Evolutionary conservation across 2,329 filamentous ascomycete genomes (phyloP), one percentile per base, ranked within the genome.

Genomic region (Pseudocercospora ulei): DNA sequence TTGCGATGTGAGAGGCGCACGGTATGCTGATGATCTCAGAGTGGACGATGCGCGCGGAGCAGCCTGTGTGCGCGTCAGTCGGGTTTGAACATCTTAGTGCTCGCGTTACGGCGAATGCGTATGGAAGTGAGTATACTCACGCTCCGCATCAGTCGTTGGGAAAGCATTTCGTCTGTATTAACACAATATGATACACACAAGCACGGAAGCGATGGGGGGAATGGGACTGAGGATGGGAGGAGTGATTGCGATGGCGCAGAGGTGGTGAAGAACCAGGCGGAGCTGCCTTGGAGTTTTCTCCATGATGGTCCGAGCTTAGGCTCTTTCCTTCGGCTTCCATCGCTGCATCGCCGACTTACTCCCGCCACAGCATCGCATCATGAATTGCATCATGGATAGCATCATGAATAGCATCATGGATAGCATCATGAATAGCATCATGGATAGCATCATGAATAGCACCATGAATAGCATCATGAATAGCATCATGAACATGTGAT

Each of bases 1-100:
- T 57, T 76, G 76, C 51, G 82, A 76, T 52, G 72, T 72, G 57
- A 83, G 65, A 51, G 84, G 78, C 56, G 80, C 75, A 68, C 79
- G 78, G 54, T 54, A 53, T 50, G 54, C 56, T 46, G 58, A 57
- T 49, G 57, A 56, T 55, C 56, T 51, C 46, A 60, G 51, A 43
- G 57, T 50, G 26, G 58, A 55, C 26, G 56, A 52, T 39, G 57
- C 56, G 50, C 59, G 59, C 45, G 54, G 56, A 34, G 56, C 49
- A 28, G 55, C 53, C 56, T 59, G 48, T 18, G 23, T 28, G 18
- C 28, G 40, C 23, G 35, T 55, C 40, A 57, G 47, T 47, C 7
- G 23, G 14, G 17, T 33, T 27, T 54, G n/a, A n/a, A n/a, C n/a
- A n/a, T n/a, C 7, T 38, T 13, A 26, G 28, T 54, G 54, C 47